phyloP scores from a whole-genome alignment of 805 yeast genomes.

The Ogataea chonburiensis region DNA sequence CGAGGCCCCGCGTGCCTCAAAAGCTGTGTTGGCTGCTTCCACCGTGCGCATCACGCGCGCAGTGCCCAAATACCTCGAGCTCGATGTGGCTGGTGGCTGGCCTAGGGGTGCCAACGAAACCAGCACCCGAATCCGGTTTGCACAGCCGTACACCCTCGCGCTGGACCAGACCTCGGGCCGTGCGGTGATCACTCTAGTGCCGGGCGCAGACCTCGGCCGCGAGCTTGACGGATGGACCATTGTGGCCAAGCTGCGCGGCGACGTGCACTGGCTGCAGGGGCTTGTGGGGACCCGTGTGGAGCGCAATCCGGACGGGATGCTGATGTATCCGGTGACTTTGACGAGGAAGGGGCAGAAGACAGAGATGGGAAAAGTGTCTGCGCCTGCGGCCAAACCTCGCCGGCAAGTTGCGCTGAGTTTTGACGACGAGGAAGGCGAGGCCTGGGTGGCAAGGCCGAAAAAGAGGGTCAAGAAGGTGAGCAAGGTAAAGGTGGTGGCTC shows the following conservation, averaged over 20 bases:
- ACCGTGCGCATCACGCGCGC: conserved; percentile 12
- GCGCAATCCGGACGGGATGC: conserved; percentile 11
- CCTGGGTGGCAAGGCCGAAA: conserved; percentile 57
- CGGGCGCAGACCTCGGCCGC: conserved; percentile 4
- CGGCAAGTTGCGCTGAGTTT: conserved; percentile 15
- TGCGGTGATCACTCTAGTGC: conserved; percentile 14
- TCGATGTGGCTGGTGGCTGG: conserved; percentile 3
- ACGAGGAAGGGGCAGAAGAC: conserved; percentile 9
- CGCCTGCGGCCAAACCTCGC: conserved; percentile 1
- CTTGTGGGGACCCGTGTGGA: conserved; percentile 7
- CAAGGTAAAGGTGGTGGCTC: conserved; percentile 1
- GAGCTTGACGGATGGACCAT: conserved; percentile 19
- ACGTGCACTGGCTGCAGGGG: conserved; percentile 16
- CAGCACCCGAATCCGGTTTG: conserved; percentile 12
- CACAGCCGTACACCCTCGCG: conserved; percentile 16
- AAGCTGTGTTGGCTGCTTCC: conserved; percentile 6
- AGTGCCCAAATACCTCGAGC: conserved; percentile 3
- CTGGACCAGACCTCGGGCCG: conserved; percentile 8
- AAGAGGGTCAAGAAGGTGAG: conserved; percentile 26
- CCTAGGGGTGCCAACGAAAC: conserved; percentile 7
- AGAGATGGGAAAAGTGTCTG: not conserved
- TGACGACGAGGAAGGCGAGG: conserved; percentile 16
- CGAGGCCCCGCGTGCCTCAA: conserved; percentile 13
- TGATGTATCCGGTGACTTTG: conserved; percentile 15
- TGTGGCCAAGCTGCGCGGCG: conserved; percentile 17